Percentiles rank a stretch among this genome's conserved stretches.
Conservation (phyloP, 306 rosid genomes). For the Fragaria nilgerrensis region DNA sequence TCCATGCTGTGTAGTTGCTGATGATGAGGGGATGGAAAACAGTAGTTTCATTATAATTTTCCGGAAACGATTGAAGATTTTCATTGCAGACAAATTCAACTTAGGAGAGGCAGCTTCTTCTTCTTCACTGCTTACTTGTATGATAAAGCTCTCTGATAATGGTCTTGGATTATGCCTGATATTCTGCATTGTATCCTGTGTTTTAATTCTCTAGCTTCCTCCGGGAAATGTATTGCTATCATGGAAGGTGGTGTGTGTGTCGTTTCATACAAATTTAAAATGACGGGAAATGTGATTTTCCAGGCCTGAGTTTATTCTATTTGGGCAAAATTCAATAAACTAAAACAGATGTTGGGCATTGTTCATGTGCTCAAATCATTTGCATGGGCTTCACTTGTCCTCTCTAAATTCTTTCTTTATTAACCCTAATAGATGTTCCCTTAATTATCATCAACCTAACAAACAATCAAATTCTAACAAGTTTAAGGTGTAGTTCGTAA, state of each 20-base stretch:
- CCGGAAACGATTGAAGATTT: slow-evolving; percentile 57
- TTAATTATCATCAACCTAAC: not conserved
- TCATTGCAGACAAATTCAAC: slow-evolving; percentile 56
- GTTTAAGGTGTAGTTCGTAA: not conserved
- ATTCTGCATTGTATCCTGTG: slow-evolving; percentile 49
- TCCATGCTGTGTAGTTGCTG: not conserved
- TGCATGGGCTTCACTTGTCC: slow-evolving; percentile 51
- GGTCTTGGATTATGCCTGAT: slow-evolving; percentile 13
- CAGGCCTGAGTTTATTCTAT: slow-evolving; percentile 35
- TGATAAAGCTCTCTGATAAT: slow-evolving; percentile 31
- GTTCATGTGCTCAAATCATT: slow-evolving; percentile 69
- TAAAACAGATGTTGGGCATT: slow-evolving; percentile 25
- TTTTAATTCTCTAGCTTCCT: slow-evolving; percentile 18
- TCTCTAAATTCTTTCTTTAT: slow-evolving; percentile 19
- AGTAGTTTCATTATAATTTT: slow-evolving; percentile 53
- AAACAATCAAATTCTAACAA: not conserved
- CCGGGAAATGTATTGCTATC: slow-evolving; percentile 76
- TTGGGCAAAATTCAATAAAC: slow-evolving; percentile 13
- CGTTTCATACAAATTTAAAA: slow-evolving; percentile 24
- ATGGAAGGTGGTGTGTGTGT: slow-evolving; percentile 49
- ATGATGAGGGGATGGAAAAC: slow-evolving; percentile 37
- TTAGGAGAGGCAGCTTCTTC: slow-evolving; percentile 5
- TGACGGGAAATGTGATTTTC: slow-evolving; percentile 26
- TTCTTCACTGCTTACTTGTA: slow-evolving; percentile 30
- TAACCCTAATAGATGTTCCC: not conserved